Base-by-base conservation (phyloP, 225 moss, liverwort and hornwort genomes). In the Pseudoscleropodium purum region DNA sequence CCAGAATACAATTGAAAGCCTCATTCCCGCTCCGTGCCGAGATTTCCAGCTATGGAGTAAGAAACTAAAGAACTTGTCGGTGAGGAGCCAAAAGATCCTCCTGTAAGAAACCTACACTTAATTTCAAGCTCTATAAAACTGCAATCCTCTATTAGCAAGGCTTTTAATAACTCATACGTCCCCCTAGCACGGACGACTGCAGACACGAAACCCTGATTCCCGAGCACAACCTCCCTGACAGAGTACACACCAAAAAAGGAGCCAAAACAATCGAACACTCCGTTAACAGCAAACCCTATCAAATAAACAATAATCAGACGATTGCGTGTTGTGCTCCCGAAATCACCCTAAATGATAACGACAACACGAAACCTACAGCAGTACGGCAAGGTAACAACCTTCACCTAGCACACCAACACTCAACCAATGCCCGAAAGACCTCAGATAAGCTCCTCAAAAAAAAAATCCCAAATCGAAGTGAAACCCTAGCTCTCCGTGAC, bases 261-360 rank as follows among this genome's bases (percentile, higher is more conserved):
- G 69, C 78, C 62, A n/a, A 41, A 66, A 52, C 49, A 80, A 79
- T 61, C 66, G 33, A 87, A 84, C 47, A 26, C 82, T 87, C 67
- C 66, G 75, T 68, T 31, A 62, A 56, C 47, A 61, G 84, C 80
- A 89, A 91, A 91, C 90, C 86, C 90, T 87, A 89, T 86, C 34
- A 73, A 57, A 85, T 63, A 69, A 39, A 26, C 45, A 52, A 88
- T 60, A 73, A 90, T 86, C 91, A 91, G 65, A 83, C 76, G 91
- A 93, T 90, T 91, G 91, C 90, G 90, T 93, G 91, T 37, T 57
- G 31, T 45, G 54, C 84, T 75, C 75, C 69, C 68, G 60, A 75
- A 81, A 91, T 88, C 90, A 75, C 88, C 66, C 69, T 86, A 80
- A 84, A 81, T 60, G 73, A 19, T 7, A 54, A 75, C 33, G 60